Percentiles rank a stretch among this genome's conserved stretches.
phyloP scores from a whole-genome alignment of 305 asterid genomes.

The Fraxinus angustifolia region DNA sequence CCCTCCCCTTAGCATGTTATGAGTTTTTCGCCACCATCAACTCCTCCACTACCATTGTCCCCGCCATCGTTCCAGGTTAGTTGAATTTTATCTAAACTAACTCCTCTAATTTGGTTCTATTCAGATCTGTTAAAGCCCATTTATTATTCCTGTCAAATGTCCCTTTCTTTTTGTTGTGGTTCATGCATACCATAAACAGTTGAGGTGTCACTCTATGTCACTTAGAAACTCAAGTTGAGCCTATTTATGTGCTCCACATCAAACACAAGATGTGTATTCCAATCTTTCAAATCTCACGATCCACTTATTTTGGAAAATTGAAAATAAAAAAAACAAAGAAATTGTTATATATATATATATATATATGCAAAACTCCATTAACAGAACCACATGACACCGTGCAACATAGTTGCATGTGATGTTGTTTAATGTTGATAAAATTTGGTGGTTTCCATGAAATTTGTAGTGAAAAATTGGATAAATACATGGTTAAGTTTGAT shows the following conservation, averaged over 20 bases:
- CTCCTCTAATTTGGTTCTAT: not conserved
- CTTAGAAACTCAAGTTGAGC: not conserved
- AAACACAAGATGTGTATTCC: too few relatives aligned
- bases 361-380: not conserved
- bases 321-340: not conserved
- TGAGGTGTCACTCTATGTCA: not conserved
- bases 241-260: too few relatives aligned
- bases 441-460: too few relatives aligned
- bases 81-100: too few relatives aligned
- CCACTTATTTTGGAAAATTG: not conserved
- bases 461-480: not conserved
- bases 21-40: slow-evolving; percentile 38
- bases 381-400: not conserved
- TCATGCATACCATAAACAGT: too few relatives aligned
- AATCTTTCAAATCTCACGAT: not conserved
- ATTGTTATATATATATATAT: too few relatives aligned
- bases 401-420: too few relatives aligned
- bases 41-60: slow-evolving; percentile 15
- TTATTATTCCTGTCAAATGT: not conserved
- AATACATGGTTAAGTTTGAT: not conserved
- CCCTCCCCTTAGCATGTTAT: slow-evolving; percentile 66
- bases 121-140: slow-evolving; percentile 33
- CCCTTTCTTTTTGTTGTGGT: not conserved
- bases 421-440: too few relatives aligned
- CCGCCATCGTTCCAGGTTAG: too few relatives aligned